A percentile compares a stretch with the other conserved stretches of the same genome.
phyloP scores from a whole-genome alignment of 176 grass and related monocot species.

The Oryza meyeriana region DNA sequence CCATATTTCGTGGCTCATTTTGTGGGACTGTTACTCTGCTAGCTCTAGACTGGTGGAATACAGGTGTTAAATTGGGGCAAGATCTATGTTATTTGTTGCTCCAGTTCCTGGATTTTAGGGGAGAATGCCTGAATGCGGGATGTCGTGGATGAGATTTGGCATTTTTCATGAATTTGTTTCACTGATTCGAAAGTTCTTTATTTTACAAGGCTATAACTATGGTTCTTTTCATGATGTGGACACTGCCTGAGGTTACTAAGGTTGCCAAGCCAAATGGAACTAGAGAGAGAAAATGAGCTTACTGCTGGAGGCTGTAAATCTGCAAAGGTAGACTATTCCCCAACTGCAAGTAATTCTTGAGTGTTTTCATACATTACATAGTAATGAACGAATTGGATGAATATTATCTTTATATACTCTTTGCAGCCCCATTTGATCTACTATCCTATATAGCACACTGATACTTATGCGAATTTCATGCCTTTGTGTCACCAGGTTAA shows the following conservation, averaged over 20 bases:
- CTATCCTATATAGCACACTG: background rate
- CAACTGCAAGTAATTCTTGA: background rate
- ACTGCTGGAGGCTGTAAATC: slow-evolving; percentile 47
- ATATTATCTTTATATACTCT: background rate
- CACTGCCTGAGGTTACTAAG: slow-evolving; percentile 63
- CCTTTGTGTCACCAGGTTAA: slow-evolving; percentile 37
- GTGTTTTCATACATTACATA: background rate
- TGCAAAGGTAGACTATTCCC: slow-evolving; percentile 41
- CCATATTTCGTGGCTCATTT: background rate
- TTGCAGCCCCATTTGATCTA: background rate
- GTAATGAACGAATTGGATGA: background rate
- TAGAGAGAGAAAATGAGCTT: slow-evolving; percentile 19
- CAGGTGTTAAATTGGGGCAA: background rate
- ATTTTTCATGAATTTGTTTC: too few relatives aligned
- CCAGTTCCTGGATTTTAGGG: background rate
- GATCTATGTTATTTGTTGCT: background rate
- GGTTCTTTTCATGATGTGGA: slow-evolving; percentile 66
- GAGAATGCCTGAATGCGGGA: background rate
- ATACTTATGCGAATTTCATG: slow-evolving; percentile 17
- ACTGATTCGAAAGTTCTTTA: too few relatives aligned
- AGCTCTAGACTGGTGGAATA: too few relatives aligned
- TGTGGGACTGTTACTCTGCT: too few relatives aligned
- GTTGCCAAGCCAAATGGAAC: slow-evolving; percentile 40
- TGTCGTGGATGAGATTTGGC: background rate
- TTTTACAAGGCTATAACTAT: background rate